These are phyloP conservation scores for Teunomyces atbi DNA, from an alignment of 805 yeast species.

Conservation along the genomic window DNA sequence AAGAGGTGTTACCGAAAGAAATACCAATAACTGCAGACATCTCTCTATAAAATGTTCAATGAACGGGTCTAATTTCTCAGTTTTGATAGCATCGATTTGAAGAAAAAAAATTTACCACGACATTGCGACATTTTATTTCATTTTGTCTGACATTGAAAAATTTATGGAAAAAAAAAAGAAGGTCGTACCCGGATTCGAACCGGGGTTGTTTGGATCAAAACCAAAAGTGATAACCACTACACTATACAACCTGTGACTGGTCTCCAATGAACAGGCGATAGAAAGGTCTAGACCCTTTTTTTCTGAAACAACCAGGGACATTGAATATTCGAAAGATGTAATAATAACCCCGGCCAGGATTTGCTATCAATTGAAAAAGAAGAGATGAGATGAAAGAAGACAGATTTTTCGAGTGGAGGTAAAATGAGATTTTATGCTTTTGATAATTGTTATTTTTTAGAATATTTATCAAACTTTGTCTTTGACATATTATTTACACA, in stretches of 20 bases:
- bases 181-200: conserved; percentile 85
- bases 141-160: neutral
- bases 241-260: conserved; percentile 48
- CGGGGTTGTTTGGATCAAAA: conserved; percentile 79
- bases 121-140: conserved; percentile 3
- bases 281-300: too few species aligned
- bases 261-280: too few species aligned
- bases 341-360: too few species aligned
- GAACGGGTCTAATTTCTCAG: neutral
- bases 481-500: too few species aligned
- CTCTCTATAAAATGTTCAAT: conserved; percentile 6
- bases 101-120: conserved; percentile 3
- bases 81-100: conserved; percentile 1
- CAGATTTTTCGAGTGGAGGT: too few species aligned
- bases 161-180: conserved; percentile 16
- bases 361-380: too few species aligned
- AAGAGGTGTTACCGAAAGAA: conserved; percentile 93
- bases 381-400: too few species aligned
- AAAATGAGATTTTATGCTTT: too few species aligned
- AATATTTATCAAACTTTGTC: too few species aligned
- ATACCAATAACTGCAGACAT: conserved; percentile 76
- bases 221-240: conserved; percentile 80
- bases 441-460: too few species aligned
- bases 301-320: too few species aligned
- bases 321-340: too few species aligned